A percentile compares a stretch with the other conserved stretches of the same genome.
phyloP scores from a whole-genome alignment of 78 protist genomes.

The Chrysochromulina parva region DNA sequence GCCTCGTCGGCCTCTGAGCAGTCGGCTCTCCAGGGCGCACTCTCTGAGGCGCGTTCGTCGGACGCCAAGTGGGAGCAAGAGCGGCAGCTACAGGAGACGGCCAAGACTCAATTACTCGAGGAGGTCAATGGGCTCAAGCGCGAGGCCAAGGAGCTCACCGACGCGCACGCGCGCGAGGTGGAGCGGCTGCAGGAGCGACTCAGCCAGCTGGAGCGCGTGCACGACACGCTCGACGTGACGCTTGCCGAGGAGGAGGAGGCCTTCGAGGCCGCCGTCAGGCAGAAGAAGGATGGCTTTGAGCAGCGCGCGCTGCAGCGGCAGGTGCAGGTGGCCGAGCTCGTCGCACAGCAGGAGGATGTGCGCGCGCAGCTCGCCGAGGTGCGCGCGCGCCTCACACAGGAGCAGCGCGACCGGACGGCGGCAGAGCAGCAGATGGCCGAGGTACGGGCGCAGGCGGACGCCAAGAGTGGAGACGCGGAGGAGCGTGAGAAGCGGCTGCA shows the following conservation, averaged over 20 bases:
- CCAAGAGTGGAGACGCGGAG: background rate
- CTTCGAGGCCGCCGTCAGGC: background rate
- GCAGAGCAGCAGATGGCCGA: background rate
- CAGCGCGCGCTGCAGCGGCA: background rate
- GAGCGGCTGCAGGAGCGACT: background rate
- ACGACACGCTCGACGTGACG: no score
- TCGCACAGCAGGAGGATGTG: background rate
- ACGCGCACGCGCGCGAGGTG: background rate
- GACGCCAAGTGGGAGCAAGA: background rate
- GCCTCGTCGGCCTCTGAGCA: background rate
- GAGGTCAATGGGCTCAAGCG: background rate
- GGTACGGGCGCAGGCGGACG: background rate
- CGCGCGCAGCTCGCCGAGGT: background rate
- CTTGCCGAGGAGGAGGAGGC: background rate
- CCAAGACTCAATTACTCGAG: background rate
- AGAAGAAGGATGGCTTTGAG: background rate
- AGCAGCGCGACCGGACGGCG: background rate
- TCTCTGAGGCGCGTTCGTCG: background rate
- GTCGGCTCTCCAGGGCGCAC: background rate
- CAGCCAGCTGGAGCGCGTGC: no score
- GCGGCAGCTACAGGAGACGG: background rate
- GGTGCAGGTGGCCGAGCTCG: background rate
- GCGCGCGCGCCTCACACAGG: background rate
- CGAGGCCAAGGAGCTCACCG: background rate
- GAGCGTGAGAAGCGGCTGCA: background rate